phyloP scores from a whole-genome alignment of 192 early-diverging fungal genomes.

The Backusella liffmaniae region DNA sequence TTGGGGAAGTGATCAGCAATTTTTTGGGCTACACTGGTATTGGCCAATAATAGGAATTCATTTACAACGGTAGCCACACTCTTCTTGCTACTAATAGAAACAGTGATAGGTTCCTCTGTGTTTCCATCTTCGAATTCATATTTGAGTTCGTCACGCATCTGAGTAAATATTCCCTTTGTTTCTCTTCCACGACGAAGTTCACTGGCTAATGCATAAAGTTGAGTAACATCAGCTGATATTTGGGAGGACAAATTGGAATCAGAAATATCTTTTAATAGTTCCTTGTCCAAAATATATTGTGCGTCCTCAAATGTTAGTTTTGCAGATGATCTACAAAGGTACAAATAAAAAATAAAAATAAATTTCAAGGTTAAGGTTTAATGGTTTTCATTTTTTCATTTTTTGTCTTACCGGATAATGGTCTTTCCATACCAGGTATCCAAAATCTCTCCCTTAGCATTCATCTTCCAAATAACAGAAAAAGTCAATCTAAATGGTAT shows the following conservation, averaged over 20 bases:
- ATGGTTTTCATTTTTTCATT: not conserved
- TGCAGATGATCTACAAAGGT: slow-evolving; percentile 68
- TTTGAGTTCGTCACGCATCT: slow-evolving; percentile 8
- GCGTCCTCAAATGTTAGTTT: slow-evolving; percentile 73
- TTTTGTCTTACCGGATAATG: slow-evolving; percentile 66
- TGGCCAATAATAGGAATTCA: slow-evolving; percentile 96
- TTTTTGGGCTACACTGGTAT: slow-evolving; percentile 92
- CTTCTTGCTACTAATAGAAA: not conserved
- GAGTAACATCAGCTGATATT: not conserved
- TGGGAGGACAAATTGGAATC: not conserved
- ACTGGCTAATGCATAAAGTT: not conserved
- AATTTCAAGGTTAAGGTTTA: slow-evolving; percentile 1
- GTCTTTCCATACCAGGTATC: slow-evolving; percentile 79
- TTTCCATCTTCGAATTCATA: slow-evolving; percentile 12
- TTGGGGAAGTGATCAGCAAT: slow-evolving; percentile 89
- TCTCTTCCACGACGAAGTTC: not conserved
- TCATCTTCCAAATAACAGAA: slow-evolving; percentile 95
- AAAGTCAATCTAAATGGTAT: slow-evolving; percentile 64
- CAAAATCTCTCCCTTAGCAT: slow-evolving; percentile 73
- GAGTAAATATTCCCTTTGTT: slow-evolving; percentile 11
- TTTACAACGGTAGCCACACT: slow-evolving; percentile 60
- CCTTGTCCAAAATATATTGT: slow-evolving; percentile 18
- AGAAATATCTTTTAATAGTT: not conserved
- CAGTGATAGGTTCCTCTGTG: not conserved
- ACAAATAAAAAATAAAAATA: no score